Evolutionary conservation across 345 rosid genomes (phyloP).

Genomic region (Laguncularia racemosa): DNA sequence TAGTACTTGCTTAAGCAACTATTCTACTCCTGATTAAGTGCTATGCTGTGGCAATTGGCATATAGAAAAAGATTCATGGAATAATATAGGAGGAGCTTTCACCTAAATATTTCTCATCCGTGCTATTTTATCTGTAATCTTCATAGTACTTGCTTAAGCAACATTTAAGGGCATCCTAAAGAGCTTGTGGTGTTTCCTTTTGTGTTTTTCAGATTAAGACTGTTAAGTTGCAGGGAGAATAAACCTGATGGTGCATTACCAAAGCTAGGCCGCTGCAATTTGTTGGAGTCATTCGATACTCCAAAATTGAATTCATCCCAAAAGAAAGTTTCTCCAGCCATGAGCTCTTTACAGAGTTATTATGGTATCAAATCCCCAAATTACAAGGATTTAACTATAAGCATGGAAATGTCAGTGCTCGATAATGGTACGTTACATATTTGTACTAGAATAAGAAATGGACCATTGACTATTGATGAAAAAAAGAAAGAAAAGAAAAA

Average conservation of each 20-base stretch:
- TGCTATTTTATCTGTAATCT: no score
- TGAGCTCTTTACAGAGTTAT: constrained; percentile 44
- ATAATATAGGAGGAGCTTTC: no score
- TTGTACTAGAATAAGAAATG: constrained; percentile 14
- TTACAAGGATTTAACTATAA: constrained; percentile 20
- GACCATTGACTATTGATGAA: no score
- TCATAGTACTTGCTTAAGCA: no score
- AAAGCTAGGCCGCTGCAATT: constrained; percentile 11
- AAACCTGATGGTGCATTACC: constrained; percentile 10
- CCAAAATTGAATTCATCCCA: constrained; percentile 25
- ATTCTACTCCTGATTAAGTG: no score
- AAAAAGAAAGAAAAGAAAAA: no score
- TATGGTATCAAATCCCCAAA: constrained; percentile 33
- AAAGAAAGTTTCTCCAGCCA: constrained; percentile 42
- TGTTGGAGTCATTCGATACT: constrained; percentile 33
- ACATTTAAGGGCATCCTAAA: not conserved
- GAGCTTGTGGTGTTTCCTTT: not conserved
- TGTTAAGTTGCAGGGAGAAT: constrained; percentile 18
- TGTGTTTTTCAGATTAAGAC: not conserved
- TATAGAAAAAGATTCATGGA: no score
- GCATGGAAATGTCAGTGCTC: constrained; percentile 48
- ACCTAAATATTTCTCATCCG: no score
- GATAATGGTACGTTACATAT: constrained; percentile 16
- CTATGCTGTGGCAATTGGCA: no score
- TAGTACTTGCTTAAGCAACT: no score